A percentile compares a stretch with the other conserved stretches of the same genome.
phyloP scores from a whole-genome alignment of 2,329 filamentous ascomycete species.

The Claviceps sp. region DNA sequence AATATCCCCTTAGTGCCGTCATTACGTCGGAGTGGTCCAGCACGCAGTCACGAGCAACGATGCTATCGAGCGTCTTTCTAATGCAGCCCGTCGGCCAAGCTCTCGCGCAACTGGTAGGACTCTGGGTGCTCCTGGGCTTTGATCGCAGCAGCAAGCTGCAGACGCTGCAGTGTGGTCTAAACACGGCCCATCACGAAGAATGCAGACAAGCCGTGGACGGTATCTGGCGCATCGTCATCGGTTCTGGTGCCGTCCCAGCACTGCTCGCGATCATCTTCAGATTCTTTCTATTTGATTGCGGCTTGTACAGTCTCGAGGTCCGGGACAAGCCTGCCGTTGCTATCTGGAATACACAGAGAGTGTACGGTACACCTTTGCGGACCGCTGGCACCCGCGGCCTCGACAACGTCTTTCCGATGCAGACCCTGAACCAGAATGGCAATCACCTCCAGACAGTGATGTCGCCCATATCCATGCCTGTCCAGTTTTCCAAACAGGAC shows the following conservation, averaged over 20 bases:
- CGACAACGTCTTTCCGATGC: constrained; percentile 11
- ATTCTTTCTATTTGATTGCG: constrained; percentile 53
- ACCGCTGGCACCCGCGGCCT: not conserved
- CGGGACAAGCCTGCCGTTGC: constrained; percentile 46
- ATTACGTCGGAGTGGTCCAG: constrained; percentile 54
- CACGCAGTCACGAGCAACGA: constrained; percentile 50
- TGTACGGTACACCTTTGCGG: constrained; percentile 32
- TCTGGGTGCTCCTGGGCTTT: constrained; percentile 37
- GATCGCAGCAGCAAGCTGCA: constrained; percentile 27
- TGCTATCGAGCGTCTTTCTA: constrained; percentile 55
- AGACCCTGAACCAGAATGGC: constrained; percentile 10
- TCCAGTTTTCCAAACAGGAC: constrained; percentile 36
- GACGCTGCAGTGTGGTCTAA: constrained; percentile 34
- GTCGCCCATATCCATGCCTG: constrained; percentile 25
- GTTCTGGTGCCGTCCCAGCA: constrained; percentile 50
- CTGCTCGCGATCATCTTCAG: constrained; percentile 51
- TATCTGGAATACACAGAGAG: constrained; percentile 43
- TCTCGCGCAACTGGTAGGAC: constrained; percentile 47
- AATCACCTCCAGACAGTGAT: constrained; percentile 17
- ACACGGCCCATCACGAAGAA: constrained; percentile 28
- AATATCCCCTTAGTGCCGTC: constrained; percentile 54
- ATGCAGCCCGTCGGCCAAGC: constrained; percentile 59
- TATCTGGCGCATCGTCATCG: constrained; percentile 55
- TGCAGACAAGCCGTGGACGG: constrained; percentile 39
- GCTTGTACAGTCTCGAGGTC: constrained; percentile 52